These are phyloP conservation scores for Yamadazyma conglobata DNA, from an alignment of 1,139 yeast species.

Conservation along the genomic window DNA sequence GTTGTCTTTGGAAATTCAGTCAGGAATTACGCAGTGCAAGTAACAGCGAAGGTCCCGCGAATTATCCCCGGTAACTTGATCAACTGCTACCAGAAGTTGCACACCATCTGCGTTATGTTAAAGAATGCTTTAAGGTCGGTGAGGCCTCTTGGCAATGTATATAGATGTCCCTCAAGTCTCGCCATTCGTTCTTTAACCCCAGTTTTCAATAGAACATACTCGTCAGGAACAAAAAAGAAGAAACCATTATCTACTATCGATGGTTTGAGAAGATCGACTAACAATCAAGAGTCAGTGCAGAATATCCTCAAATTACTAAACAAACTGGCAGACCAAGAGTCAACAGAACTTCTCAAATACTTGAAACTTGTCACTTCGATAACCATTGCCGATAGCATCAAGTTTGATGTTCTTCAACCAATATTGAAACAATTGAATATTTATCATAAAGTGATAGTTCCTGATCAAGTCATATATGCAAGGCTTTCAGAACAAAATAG, in stretches of 20 bases:
- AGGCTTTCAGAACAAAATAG: neutral
- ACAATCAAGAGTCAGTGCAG: constrained; percentile 12
- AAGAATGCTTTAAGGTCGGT: too few species aligned
- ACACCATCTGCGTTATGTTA: too few species aligned
- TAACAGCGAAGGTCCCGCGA: too few species aligned
- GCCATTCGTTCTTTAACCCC: too few species aligned
- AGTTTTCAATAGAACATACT: too few species aligned
- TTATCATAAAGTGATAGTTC: constrained; percentile 42
- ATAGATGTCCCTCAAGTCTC: too few species aligned
- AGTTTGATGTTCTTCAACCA: constrained; percentile 7
- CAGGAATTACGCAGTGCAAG: too few species aligned
- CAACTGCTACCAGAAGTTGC: too few species aligned
- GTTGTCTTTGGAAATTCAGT: too few species aligned
- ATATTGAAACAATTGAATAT: constrained; percentile 2
- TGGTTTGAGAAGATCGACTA: constrained; percentile 16
- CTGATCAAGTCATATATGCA: constrained; percentile 61
- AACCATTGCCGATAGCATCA: constrained; percentile 16
- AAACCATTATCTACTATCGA: constrained; percentile 16
- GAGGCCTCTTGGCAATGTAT: too few species aligned
- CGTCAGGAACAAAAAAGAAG: constrained; percentile 11
- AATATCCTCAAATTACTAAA: constrained; percentile 13
- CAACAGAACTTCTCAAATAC: constrained; percentile 11
- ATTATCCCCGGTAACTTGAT: too few species aligned
- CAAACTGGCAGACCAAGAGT: constrained; percentile 6
- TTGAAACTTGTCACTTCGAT: constrained; percentile 14